Evolutionary conservation across 1,284 basidiomycete species (phyloP), one percentile per base, ranked within the genome.

Genomic region (Cryptococcus jaspeensis): DNA sequence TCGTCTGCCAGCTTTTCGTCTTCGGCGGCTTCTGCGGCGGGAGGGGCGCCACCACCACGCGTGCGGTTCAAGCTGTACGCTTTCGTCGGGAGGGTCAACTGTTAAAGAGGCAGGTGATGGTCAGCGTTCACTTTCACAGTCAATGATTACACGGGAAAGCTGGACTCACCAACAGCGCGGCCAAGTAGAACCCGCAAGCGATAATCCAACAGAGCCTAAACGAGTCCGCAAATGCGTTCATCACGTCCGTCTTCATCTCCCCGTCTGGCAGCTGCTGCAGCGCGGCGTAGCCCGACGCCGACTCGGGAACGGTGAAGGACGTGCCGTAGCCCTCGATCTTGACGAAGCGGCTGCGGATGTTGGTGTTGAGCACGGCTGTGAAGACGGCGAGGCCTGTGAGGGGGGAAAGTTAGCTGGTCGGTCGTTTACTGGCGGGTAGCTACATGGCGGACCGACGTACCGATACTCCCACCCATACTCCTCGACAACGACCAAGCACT

Each of bases 331-430:
- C 73, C 23, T 58, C 58, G 6, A 75, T 66, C 41, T 59, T 53
- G 3, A 47, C 50, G 53, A 74, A 73, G 13, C 67, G 48, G 1
- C 62, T 57, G 53, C 70, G 42, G 1, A 74, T 52, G 6, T 64
- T 64, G 18, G 67, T 66, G 47, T 72, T 72, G 38, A 74, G 65
- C 8, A 74, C 55, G 4, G 72, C 71, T 12, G 70, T 70, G 52
- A 74, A 71, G 8, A 73, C 53, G 11, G 72, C 71, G 15, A 72
- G 60, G n/a, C 69, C 67, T 63, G 38, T 18, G 20, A 35, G 9
- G 12, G 23, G 18, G 16, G 35, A 35, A 49, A 18, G 35, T 12
- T 11, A 16, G 50, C 39, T n/a, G n/a, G 4, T n/a, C 4, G 28
- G 43, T 46, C 11, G 18, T 25, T 8, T 20, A 20, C 20, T 3